Conservation (phyloP, 129 eudicot genomes). For the Calendula officinalis region DNA sequence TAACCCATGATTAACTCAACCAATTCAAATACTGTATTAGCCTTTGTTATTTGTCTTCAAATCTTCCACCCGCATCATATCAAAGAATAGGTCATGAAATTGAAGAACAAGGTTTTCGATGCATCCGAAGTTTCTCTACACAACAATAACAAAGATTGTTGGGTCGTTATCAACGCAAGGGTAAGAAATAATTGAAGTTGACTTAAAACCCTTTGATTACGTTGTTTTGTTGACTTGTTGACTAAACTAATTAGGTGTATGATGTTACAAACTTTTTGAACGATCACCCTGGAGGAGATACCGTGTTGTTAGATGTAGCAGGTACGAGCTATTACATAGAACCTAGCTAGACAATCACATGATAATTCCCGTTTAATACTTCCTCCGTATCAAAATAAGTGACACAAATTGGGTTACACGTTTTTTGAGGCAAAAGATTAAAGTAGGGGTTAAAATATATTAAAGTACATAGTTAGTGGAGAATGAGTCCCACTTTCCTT, state of each 20-base stretch:
- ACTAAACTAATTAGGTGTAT: slow-evolving; percentile 42
- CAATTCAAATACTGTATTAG: slow-evolving; percentile 7
- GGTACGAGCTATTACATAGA: slow-evolving; percentile 27
- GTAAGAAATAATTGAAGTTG: slow-evolving; percentile 17
- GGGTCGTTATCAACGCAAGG: slow-evolving; percentile 60
- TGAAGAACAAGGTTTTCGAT: slow-evolving; percentile 31
- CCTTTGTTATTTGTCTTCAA: slow-evolving; percentile 7
- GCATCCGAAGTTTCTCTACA: slow-evolving; percentile 41
- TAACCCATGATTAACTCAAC: not conserved
- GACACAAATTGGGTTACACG: too few species aligned
- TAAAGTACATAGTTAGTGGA: too few species aligned
- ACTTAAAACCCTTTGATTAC: not conserved
- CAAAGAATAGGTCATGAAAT: slow-evolving; percentile 19
- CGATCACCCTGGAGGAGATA: slow-evolving; percentile 78
- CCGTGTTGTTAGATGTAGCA: slow-evolving; percentile 52
- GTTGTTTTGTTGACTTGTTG: slow-evolving; percentile 2
- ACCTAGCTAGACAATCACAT: not conserved
- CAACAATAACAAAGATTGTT: slow-evolving; percentile 50
- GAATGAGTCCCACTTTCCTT: too few species aligned
- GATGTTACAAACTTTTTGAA: slow-evolving; percentile 59
- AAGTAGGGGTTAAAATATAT: too few species aligned
- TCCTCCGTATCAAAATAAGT: too few species aligned
- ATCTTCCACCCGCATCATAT: not conserved
- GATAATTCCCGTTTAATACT: too few species aligned
- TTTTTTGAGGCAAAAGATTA: too few species aligned